Evolutionary conservation across 139 green algal genomes (phyloP).

Genomic region (Protoeuglena noctilucae): DNA sequence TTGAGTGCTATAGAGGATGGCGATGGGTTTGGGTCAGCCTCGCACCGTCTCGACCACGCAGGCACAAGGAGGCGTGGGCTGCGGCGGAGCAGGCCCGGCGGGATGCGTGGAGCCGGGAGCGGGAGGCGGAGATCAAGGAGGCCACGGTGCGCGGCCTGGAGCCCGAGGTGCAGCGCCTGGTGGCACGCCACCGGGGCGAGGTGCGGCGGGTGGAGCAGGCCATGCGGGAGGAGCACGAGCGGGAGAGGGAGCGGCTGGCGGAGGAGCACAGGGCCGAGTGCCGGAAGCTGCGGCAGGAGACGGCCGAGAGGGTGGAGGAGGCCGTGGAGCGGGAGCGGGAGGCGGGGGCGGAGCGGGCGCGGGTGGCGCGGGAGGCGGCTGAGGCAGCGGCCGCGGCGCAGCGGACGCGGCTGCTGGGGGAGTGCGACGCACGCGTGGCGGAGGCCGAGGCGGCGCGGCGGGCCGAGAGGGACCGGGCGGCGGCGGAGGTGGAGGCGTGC

Average conservation of each 20-base stretch:
- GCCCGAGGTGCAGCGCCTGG: slow-evolving; percentile 8
- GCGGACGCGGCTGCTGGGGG: background rate
- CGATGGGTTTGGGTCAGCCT: no score
- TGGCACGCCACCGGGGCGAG: slow-evolving; percentile 9
- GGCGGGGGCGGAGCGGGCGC: slow-evolving; percentile 9
- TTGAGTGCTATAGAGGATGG: no score
- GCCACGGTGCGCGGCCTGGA: background rate
- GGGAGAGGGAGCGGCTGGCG: background rate
- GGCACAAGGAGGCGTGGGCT: slow-evolving; percentile 31
- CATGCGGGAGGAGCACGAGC: background rate
- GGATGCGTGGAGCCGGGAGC: background rate
- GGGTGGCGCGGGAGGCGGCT: background rate
- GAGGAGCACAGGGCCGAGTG: slow-evolving; percentile 6
- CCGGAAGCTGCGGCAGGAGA: slow-evolving; percentile 12
- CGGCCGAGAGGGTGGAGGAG: slow-evolving; percentile 1
- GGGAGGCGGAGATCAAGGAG: background rate
- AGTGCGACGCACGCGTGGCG: background rate
- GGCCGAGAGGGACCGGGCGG: background rate
- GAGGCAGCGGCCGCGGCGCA: background rate
- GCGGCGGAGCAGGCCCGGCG: slow-evolving; percentile 12
- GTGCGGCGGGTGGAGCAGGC: slow-evolving; percentile 7
- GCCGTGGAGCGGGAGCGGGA: slow-evolving; percentile 5
- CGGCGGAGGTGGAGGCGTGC: background rate
- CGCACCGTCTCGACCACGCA: no score
- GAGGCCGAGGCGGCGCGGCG: background rate